Evolutionary conservation across 2,329 filamentous ascomycete species (phyloP).

Genomic region (Boeremia exigua): DNA sequence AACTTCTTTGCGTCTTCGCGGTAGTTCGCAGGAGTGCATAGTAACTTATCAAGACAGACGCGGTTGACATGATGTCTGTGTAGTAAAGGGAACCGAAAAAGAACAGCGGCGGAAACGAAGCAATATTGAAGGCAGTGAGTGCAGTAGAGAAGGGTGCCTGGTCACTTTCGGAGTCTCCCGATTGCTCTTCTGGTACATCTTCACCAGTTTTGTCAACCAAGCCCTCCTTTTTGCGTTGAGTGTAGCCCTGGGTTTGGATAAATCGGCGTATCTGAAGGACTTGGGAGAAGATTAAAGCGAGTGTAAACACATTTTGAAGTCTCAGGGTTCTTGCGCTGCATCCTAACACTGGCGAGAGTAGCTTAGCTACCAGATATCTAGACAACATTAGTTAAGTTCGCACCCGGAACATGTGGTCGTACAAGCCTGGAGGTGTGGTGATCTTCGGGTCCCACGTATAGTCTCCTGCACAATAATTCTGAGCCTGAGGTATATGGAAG

Average conservation of each 20-base stretch:
- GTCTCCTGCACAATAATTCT: constrained; percentile 78
- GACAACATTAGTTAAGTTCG: neutral
- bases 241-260: neutral
- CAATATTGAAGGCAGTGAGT: constrained; percentile 77
- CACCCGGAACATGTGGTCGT: constrained; percentile 26
- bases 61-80: constrained; percentile 85
- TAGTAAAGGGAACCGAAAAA: constrained; percentile 98
- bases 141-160: constrained; percentile 46
- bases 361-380: constrained; percentile 52
- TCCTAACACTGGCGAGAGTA: constrained; percentile 47
- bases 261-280: constrained; percentile 3
- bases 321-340: constrained; percentile 50
- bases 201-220: neutral
- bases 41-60: constrained; percentile 75
- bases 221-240: neutral
- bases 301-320: constrained; percentile 46
- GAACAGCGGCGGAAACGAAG: constrained; percentile 86
- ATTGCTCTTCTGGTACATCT: neutral
- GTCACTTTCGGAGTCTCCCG: constrained; percentile 6
- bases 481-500: constrained; percentile 90
- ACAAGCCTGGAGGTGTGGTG: constrained; percentile 89
- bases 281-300: constrained; percentile 41
- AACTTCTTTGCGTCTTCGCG: constrained; percentile 25
- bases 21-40: constrained; percentile 49
- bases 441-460: constrained; percentile 93